phyloP scores from a whole-genome alignment of 768 basidiomycete genomes.

The Amanita polypyramis region DNA sequence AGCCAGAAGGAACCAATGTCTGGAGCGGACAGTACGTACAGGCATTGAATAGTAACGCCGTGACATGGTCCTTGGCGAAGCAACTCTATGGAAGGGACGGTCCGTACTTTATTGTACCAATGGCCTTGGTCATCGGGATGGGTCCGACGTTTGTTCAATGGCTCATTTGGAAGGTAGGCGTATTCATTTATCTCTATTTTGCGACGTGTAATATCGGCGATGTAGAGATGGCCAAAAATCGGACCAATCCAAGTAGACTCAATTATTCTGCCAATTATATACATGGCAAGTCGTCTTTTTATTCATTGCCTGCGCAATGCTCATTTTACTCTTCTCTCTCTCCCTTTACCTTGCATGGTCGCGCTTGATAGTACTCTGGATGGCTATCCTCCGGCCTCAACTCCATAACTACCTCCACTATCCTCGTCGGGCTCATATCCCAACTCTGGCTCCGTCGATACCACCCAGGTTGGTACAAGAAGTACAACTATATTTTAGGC shows the following conservation, averaged over 20 bases:
- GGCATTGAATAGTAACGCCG: constrained; percentile 43
- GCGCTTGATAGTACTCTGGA: constrained; percentile 23
- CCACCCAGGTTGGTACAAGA: constrained; percentile 57
- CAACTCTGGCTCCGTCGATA: constrained; percentile 49
- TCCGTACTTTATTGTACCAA: constrained; percentile 46
- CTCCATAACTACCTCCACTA: constrained; percentile 35
- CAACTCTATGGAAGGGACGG: constrained; percentile 43
- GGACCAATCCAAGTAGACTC: constrained; percentile 38
- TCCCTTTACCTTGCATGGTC: too few species aligned
- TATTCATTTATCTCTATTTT: background rate
- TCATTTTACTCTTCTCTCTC: background rate
- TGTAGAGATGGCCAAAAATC: constrained; percentile 40
- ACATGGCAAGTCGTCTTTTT: constrained; percentile 23
- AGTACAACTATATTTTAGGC: constrained; percentile 57
- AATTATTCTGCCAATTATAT: constrained; percentile 47
- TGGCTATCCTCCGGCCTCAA: constrained; percentile 44
- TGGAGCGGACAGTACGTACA: constrained; percentile 49
- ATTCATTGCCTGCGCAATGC: background rate
- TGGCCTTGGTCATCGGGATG: constrained; percentile 44
- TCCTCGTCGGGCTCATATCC: constrained; percentile 44
- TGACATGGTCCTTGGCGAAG: constrained; percentile 57
- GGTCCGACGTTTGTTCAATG: constrained; percentile 42
- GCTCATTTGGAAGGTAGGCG: constrained; percentile 37
- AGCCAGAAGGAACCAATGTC: constrained; percentile 45
- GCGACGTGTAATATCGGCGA: background rate